Evolutionary conservation across 305 asterid species (phyloP), one percentile per base, ranked within the genome.

Genomic region (Fraxinus latifolia): DNA sequence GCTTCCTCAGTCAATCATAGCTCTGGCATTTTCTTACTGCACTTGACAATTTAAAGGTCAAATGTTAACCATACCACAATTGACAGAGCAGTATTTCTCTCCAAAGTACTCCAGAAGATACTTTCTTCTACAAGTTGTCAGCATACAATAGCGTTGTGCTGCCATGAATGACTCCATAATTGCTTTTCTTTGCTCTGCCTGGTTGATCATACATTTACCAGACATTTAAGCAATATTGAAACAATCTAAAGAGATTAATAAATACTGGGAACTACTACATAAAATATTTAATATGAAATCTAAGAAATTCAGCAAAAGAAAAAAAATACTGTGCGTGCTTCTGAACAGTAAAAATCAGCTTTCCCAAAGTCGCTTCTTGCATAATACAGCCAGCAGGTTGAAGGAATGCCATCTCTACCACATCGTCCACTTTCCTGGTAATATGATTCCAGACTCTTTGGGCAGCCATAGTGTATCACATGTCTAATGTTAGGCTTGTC

Each of bases 371-470:
- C 97, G 83, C 97, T 88, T 87, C 98, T 92, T 58, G 95, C 82
- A 85, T 87, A 95, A 87, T 94, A 95, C 55, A 95, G 93, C 90
- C 86, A 89, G 90, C 99, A 95, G 90, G 86, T 87, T 68, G 99
- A 95, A 83, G 97, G 89, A 90, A 93, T 84, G 32, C 99, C 98
- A 84, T 95, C 99, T 88, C 99, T 88, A 65, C 99, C 99, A 82
- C 99, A 95, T 50, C 99, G 92, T 80, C 99, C 99, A 86, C 99
- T 95, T 88, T 95, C 99, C 89, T 95, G 99, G 87, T 94, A 95
- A 87, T 95, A 95, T 80, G 99, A 94, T 82, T 95, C 99, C 90
- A 95, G 90, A 85, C 98, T 95, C 93, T 95, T 95, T 76, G 99
- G 99, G 89, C 98, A 95, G 81, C 99, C 99, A 83, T 92, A 94